These are phyloP conservation scores for Mariannaea elegans DNA, from an alignment of 2,329 filamentous ascomycete species.

Conservation along the genomic window DNA sequence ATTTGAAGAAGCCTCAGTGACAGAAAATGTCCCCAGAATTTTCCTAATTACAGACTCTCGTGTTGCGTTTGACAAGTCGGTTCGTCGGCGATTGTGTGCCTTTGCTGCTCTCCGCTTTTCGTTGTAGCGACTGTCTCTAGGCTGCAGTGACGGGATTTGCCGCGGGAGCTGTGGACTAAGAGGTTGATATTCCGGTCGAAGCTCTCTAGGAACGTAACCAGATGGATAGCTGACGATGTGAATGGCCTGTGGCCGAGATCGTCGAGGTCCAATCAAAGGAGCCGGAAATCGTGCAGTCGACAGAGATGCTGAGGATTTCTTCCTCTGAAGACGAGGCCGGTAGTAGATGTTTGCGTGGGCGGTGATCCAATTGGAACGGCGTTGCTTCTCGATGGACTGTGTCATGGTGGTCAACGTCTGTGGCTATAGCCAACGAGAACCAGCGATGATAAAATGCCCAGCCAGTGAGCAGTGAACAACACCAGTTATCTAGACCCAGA, in stretches of 20 bases:
- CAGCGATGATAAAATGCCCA: conserved; percentile 30
- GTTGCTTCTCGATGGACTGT: conserved; percentile 33
- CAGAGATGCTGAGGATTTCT: conserved; percentile 32
- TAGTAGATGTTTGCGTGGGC: conserved; percentile 41
- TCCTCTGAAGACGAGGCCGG: conserved; percentile 38
- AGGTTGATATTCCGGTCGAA: conserved; percentile 43
- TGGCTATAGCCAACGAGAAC: conserved; percentile 34
- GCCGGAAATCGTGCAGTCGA: conserved; percentile 42
- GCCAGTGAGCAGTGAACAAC: conserved; percentile 23
- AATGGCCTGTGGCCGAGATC: conserved; percentile 52
- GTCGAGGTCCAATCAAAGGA: conserved; percentile 51
- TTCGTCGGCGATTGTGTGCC: conserved; percentile 45
- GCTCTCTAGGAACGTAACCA: conserved; percentile 56
- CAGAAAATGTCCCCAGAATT: conserved; percentile 19
- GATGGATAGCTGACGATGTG: conserved; percentile 54
- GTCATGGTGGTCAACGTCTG: conserved; percentile 38
- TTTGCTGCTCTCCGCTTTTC: conserved; percentile 25
- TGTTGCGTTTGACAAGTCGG: conserved; percentile 17
- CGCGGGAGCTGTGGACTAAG: conserved; percentile 26
- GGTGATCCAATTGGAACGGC: conserved; percentile 38
- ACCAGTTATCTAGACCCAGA: background rate
- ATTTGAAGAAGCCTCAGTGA: background rate
- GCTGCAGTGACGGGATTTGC: conserved; percentile 34
- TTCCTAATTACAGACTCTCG: conserved; percentile 24
- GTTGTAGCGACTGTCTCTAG: conserved; percentile 16